These are phyloP conservation scores for Coniochaeta sp. DNA, from an alignment of 2,329 filamentous ascomycete species.

Conservation along the genomic window DNA sequence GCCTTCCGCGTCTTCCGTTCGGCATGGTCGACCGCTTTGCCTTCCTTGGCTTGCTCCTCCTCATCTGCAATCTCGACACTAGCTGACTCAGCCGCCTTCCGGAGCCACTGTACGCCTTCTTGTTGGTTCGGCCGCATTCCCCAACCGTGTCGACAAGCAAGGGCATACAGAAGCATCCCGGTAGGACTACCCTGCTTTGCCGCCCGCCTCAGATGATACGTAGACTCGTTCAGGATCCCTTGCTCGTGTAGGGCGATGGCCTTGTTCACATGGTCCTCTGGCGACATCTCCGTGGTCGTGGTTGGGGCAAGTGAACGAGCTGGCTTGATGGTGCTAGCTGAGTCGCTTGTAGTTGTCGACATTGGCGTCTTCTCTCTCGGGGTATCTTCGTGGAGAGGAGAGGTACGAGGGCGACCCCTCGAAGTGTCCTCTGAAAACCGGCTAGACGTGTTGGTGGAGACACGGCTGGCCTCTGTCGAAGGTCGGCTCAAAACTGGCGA, in stretches of 20 bases:
- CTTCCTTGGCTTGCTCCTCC: constrained; percentile 56
- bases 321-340: constrained; percentile 44
- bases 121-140: constrained; percentile 88
- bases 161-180: constrained; percentile 90
- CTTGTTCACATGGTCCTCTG: constrained; percentile 84
- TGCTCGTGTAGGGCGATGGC: constrained; percentile 86
- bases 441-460: constrained; percentile 21
- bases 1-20: constrained; percentile 80
- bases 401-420: constrained; percentile 35
- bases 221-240: constrained; percentile 84
- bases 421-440: constrained; percentile 40
- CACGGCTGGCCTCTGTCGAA: constrained; percentile 33
- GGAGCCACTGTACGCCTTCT: constrained; percentile 87
- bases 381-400: constrained; percentile 27
- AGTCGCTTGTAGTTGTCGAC: constrained; percentile 44
- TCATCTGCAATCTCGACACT: constrained; percentile 78
- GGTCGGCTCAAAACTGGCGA: constrained; percentile 37
- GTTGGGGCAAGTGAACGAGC: constrained; percentile 39
- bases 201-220: constrained; percentile 88
- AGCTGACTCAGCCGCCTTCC: constrained; percentile 80
- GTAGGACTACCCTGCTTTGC: constrained; percentile 81
- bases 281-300: constrained; percentile 59
- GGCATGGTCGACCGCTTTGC: constrained; percentile 54
- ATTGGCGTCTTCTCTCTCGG: constrained; percentile 34
- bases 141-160: constrained; percentile 95